phyloP scores from a whole-genome alignment of 2,329 filamentous ascomycete genomes.

The Pseudopyricularia cyperi region DNA sequence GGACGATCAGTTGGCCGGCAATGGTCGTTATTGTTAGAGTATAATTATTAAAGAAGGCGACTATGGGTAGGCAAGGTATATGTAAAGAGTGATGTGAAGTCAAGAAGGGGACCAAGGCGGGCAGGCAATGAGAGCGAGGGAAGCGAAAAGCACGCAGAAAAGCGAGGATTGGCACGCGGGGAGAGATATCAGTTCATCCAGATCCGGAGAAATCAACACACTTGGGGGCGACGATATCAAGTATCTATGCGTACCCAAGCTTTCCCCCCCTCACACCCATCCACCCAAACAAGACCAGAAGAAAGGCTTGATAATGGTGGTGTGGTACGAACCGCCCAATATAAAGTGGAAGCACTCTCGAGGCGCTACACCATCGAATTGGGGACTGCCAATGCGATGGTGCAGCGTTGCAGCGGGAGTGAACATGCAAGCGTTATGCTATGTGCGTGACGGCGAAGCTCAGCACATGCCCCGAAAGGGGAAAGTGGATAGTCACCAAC shows the following conservation, averaged over 20 bases:
- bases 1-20: not conserved
- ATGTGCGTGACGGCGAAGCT: not conserved
- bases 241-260: not conserved
- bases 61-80: not conserved
- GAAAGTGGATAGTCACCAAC: constrained; percentile 1
- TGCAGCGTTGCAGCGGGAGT: not conserved
- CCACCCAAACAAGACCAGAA: not conserved
- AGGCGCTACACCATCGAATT: not conserved
- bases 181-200: not conserved
- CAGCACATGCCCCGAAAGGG: not conserved
- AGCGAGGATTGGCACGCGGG: not conserved
- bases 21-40: not conserved
- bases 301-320: not conserved
- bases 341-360: not conserved
- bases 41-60: not conserved
- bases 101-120: not conserved
- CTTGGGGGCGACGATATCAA: not conserved
- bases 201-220: not conserved
- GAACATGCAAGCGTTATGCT: not conserved
- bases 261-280: not conserved
- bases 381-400: not conserved
- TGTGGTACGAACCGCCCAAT: not conserved
- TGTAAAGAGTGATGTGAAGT: not conserved
- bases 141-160: not conserved
- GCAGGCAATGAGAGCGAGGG: not conserved